phyloP scores from a whole-genome alignment of 768 basidiomycete genomes.

The Phanerodontia chrysosporium region DNA sequence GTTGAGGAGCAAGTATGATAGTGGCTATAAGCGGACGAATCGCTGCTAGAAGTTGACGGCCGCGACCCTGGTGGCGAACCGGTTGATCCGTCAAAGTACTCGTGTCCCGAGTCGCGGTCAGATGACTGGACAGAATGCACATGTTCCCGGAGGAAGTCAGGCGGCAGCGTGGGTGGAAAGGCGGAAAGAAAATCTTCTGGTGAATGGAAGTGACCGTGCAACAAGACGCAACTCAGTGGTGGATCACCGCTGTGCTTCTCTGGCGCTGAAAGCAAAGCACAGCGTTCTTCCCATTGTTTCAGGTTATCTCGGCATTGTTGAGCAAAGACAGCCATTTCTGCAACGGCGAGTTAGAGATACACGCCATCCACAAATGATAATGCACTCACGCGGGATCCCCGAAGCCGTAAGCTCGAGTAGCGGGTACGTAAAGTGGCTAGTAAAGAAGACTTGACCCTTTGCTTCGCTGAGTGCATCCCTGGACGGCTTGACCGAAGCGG shows the following conservation, averaged over 20 bases:
- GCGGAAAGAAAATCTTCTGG: slow-evolving; percentile 46
- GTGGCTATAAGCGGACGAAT: slow-evolving; percentile 18
- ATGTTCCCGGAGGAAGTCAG: slow-evolving; percentile 25
- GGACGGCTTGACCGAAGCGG: slow-evolving; percentile 46
- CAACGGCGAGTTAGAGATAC: background rate
- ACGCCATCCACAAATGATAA: background rate
- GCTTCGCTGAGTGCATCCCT: slow-evolving; percentile 62
- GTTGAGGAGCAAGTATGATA: slow-evolving; percentile 24
- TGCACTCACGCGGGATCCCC: slow-evolving; percentile 66
- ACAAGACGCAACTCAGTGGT: slow-evolving; percentile 5
- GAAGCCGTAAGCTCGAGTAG: slow-evolving; percentile 71
- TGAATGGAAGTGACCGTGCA: slow-evolving; percentile 15
- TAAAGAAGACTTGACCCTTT: slow-evolving; percentile 85
- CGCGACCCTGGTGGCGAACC: slow-evolving; percentile 14
- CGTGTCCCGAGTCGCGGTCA: slow-evolving; percentile 10
- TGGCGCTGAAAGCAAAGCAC: slow-evolving; percentile 12
- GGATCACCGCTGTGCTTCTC: slow-evolving; percentile 1
- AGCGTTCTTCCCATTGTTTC: slow-evolving; percentile 57
- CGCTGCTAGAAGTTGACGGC: slow-evolving; percentile 14
- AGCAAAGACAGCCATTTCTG: slow-evolving; percentile 68
- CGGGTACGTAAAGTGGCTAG: slow-evolving; percentile 76
- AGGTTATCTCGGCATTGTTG: slow-evolving; percentile 69
- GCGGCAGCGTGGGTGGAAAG: slow-evolving; percentile 55
- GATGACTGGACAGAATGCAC: slow-evolving; percentile 1
- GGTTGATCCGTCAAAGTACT: slow-evolving; percentile 11